Evolutionary conservation across 177 flowering plant genomes (phyloP).

Genomic region (Vitis hybrid): DNA sequence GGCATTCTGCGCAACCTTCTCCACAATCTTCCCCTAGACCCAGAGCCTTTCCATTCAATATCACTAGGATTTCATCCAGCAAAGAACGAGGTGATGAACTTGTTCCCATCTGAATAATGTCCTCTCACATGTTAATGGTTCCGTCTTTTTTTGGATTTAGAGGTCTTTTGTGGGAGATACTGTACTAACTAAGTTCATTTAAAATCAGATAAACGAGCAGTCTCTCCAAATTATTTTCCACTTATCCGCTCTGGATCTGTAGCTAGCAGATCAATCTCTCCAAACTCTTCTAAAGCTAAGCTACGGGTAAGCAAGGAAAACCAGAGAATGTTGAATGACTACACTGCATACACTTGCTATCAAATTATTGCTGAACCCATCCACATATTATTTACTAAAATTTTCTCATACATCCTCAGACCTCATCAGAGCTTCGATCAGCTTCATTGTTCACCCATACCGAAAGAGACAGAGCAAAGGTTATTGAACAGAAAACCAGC

Average conservation of each 20-base stretch:
- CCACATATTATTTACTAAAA: not conserved
- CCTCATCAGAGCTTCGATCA: slow-evolving; percentile 20
- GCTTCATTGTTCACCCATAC: slow-evolving; percentile 10
- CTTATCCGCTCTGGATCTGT: slow-evolving; percentile 23
- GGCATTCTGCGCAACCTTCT: slow-evolving; percentile 5
- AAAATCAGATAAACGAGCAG: slow-evolving; percentile 18
- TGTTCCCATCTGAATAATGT: not conserved
- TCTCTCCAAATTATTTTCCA: slow-evolving; percentile 22
- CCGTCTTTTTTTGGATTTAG: not conserved
- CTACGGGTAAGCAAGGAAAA: slow-evolving; percentile 14
- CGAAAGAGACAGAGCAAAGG: slow-evolving; percentile 16
- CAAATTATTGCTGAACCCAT: no score
- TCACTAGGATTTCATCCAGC: slow-evolving; percentile 14
- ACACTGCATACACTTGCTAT: not conserved
- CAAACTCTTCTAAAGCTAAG: slow-evolving; percentile 5
- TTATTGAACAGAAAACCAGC: slow-evolving; percentile 15
- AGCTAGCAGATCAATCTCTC: slow-evolving; percentile 16
- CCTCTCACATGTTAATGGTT: not conserved
- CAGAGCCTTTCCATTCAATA: slow-evolving; percentile 17
- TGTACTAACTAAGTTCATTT: not conserved
- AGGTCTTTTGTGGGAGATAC: not conserved
- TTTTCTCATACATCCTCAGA: slow-evolving; percentile 7
- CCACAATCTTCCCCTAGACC: slow-evolving; percentile 15
- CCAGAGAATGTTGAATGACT: not conserved
- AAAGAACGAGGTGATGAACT: slow-evolving; percentile 16